These are phyloP conservation scores for Zymoseptoria passerinii DNA, from an alignment of 2,329 filamentous ascomycete genomes.

Conservation along the genomic window DNA sequence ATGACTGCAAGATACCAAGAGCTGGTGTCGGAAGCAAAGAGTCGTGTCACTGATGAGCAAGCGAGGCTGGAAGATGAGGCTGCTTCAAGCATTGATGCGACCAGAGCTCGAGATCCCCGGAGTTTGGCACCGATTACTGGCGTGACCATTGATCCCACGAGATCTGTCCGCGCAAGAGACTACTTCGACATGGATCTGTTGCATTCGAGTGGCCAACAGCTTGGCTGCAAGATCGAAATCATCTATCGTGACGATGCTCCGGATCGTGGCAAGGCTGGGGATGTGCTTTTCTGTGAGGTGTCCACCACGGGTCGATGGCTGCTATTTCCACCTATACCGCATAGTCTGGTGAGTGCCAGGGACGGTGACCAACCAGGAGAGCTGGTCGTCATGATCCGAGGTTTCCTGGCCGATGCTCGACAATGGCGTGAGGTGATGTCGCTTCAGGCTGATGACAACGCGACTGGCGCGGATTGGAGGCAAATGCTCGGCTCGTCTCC, in stretches of 20 bases:
- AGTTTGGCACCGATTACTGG: conserved; percentile 64
- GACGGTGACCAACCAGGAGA: conserved; percentile 63
- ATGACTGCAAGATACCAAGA: conserved; percentile 58
- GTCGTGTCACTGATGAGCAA: conserved; percentile 62
- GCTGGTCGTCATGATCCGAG: conserved; percentile 80
- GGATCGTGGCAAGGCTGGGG: conserved; percentile 60
- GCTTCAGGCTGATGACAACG: conserved; percentile 67
- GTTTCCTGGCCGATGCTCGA: conserved; percentile 49
- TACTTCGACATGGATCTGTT: conserved; percentile 76
- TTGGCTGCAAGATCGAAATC: conserved; percentile 83
- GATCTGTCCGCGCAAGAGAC: conserved; percentile 83
- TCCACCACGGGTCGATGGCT: conserved; percentile 71
- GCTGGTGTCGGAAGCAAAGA: conserved; percentile 68
- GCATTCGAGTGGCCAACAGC: conserved; percentile 82
- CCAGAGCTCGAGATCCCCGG: conserved; percentile 67
- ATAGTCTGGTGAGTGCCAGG: conserved; percentile 67
- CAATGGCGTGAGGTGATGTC: conserved; percentile 81
- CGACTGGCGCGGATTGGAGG: conserved; percentile 77
- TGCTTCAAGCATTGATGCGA: conserved; percentile 73
- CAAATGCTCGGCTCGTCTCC: conserved; percentile 66
- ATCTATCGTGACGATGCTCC: conserved; percentile 72
- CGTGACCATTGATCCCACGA: conserved; percentile 63
- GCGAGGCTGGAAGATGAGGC: conserved; percentile 76
- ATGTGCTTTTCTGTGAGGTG: conserved; percentile 89
- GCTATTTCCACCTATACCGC: conserved; percentile 80